A percentile compares a stretch with the other conserved stretches of the same genome.
These are phyloP conservation scores for Rosa rugosa DNA, from an alignment of 306 rosid species.

Conservation along the genomic window DNA sequence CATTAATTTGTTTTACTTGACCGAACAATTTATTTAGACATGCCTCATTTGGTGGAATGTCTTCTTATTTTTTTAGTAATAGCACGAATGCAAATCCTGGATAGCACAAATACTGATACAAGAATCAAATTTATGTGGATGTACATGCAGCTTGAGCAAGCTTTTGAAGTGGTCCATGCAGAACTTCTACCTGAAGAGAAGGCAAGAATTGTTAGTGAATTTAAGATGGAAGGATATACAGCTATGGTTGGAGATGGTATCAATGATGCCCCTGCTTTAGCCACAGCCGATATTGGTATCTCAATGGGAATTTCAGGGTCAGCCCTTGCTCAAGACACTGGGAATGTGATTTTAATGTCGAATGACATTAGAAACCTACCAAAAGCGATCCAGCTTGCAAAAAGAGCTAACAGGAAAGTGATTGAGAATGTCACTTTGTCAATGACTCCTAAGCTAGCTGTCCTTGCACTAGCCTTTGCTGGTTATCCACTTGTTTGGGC, in stretches of 20 bases:
- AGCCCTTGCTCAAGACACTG: constrained; percentile 87
- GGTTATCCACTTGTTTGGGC: constrained; percentile 96
- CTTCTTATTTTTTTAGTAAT: neutral
- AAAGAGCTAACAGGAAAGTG: constrained; percentile 58
- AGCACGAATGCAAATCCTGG: neutral
- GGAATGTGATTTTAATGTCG: constrained; percentile 74
- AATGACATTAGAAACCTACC: constrained; percentile 85
- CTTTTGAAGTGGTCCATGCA: constrained; percentile 62
- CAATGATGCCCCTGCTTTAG: constrained; percentile 93
- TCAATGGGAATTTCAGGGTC: constrained; percentile 99
- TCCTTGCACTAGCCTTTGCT: constrained; percentile 67
- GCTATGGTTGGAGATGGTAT: constrained; percentile 95
- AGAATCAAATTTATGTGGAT: constrained; percentile 21
- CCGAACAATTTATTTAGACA: neutral
- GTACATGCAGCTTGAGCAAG: constrained; percentile 56
- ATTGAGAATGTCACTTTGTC: constrained; percentile 63
- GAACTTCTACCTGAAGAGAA: constrained; percentile 92
- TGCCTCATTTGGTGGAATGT: neutral
- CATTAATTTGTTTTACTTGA: neutral
- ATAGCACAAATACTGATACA: neutral
- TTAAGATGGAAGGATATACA: constrained; percentile 67
- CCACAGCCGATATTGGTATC: constrained; percentile 84
- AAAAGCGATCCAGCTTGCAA: constrained; percentile 71
- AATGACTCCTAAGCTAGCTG: constrained; percentile 47
- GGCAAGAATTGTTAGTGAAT: constrained; percentile 59